Evolutionary conservation across 352 stramenopile species (phyloP).

Genomic region (Nothophytophthora sp.): DNA sequence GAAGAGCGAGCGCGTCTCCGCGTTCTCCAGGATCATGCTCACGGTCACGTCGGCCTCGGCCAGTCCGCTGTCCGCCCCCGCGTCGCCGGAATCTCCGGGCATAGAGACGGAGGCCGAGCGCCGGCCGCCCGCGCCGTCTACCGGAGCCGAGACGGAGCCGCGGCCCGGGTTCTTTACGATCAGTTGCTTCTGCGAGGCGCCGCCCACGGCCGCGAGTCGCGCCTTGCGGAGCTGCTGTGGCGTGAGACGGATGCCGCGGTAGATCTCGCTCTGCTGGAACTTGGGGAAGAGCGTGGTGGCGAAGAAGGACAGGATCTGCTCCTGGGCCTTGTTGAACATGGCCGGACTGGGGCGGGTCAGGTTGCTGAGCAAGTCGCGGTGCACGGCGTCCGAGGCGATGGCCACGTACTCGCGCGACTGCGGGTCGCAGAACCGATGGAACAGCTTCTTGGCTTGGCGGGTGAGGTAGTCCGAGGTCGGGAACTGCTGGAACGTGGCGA

Average conservation of each 20-base stretch:
- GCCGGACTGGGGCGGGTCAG: slow-evolving; percentile 46
- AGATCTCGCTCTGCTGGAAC: slow-evolving; percentile 74
- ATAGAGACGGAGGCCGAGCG: slow-evolving; percentile 5
- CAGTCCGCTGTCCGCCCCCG: slow-evolving; percentile 1
- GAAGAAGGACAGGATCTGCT: slow-evolving; percentile 73
- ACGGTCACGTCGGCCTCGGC: slow-evolving; percentile 50
- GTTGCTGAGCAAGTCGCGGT: slow-evolving; percentile 34
- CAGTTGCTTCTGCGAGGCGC: slow-evolving; percentile 6
- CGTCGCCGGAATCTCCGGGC: slow-evolving; percentile 7
- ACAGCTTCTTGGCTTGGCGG: slow-evolving; percentile 68
- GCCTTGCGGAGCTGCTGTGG: slow-evolving; percentile 28
- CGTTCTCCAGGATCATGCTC: slow-evolving; percentile 59
- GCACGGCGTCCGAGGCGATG: slow-evolving; percentile 26
- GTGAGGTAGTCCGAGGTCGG: slow-evolving; percentile 75
- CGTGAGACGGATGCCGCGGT: slow-evolving; percentile 54
- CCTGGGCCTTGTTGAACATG: slow-evolving; percentile 73
- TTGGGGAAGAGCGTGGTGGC: slow-evolving; percentile 67
- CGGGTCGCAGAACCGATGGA: slow-evolving; percentile 63
- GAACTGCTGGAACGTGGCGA: slow-evolving; percentile 70
- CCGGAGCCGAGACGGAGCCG: not conserved
- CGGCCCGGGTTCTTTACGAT: not conserved
- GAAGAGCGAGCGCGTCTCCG: slow-evolving; percentile 63
- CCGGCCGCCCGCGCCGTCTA: slow-evolving; percentile 1
- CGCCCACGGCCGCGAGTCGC: slow-evolving; percentile 26
- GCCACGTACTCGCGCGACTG: slow-evolving; percentile 61